These are phyloP conservation scores for Chaetoceros tenuissimus DNA, from an alignment of 108 stramenopile species.

Conservation along the genomic window DNA sequence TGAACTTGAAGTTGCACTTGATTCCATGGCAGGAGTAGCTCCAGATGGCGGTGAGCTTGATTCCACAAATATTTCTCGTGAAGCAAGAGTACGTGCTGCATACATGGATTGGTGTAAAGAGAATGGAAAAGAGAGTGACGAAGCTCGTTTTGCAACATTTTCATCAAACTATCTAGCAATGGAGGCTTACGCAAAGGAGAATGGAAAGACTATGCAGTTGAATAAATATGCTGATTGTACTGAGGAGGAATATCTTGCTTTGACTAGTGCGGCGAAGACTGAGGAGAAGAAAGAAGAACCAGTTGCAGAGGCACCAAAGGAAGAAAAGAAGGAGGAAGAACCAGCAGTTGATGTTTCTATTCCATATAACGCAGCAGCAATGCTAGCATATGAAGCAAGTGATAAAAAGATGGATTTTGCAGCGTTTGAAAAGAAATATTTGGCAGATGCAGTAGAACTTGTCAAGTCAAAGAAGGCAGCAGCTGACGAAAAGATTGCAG, in stretches of 20 bases:
- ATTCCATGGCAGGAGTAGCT: slow-evolving; percentile 66
- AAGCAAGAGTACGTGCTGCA: slow-evolving; percentile 73
- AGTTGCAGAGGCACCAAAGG: neutral
- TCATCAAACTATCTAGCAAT: slow-evolving; percentile 71
- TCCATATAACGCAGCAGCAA: slow-evolving; percentile 44
- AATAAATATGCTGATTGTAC: slow-evolving; percentile 58
- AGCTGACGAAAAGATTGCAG: slow-evolving; percentile 12
- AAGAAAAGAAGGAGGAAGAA: slow-evolving; percentile 16
- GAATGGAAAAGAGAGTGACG: slow-evolving; percentile 56
- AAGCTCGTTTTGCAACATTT: slow-evolving; percentile 65
- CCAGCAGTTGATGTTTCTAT: slow-evolving; percentile 15
- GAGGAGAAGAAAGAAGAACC: slow-evolving; percentile 4
- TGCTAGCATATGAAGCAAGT: slow-evolving; percentile 23
- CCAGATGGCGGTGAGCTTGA: slow-evolving; percentile 48
- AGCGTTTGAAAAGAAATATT: slow-evolving; percentile 11
- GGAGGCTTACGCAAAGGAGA: slow-evolving; percentile 73
- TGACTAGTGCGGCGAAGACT: slow-evolving; percentile 6
- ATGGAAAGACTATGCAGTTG: slow-evolving; percentile 50
- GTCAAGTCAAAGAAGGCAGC: slow-evolving; percentile 8
- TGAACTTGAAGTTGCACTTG: slow-evolving; percentile 70
- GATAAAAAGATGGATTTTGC: slow-evolving; percentile 15
- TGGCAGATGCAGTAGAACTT: too few species aligned
- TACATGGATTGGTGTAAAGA: slow-evolving; percentile 84
- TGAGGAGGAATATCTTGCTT: slow-evolving; percentile 40
- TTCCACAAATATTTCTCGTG: slow-evolving; percentile 60